Conservation (phyloP, 352 stramenopile species). For the Pythium aristosporum region DNA sequence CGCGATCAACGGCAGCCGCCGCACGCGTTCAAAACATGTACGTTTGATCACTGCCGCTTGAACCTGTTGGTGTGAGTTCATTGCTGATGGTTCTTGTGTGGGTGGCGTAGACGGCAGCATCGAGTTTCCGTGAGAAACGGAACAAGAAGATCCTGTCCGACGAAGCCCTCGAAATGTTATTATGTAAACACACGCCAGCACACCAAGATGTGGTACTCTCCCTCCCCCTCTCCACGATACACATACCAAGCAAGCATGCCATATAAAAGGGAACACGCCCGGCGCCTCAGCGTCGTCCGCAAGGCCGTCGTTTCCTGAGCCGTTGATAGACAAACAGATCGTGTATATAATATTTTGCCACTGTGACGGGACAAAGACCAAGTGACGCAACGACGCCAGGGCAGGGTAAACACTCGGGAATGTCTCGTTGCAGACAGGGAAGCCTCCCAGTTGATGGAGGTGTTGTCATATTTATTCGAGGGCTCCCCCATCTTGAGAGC, state of each 20-base stretch:
- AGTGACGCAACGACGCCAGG: no score
- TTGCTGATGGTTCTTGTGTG: constrained; percentile 3
- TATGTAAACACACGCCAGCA: not conserved
- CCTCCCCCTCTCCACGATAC: no score
- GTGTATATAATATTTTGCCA: no score
- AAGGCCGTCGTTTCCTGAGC: no score
- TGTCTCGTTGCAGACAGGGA: not conserved
- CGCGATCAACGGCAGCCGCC: constrained; percentile 11
- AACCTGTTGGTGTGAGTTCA: not conserved
- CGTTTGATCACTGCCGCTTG: not conserved
- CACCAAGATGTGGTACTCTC: no score
- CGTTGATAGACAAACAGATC: no score
- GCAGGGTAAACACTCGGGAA: no score
- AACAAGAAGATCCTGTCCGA: not conserved
- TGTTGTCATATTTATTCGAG: not conserved
- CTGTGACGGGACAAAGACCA: no score
- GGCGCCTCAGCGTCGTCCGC: no score
- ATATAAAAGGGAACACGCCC: no score
- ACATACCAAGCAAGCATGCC: no score
- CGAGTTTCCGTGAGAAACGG: constrained; percentile 10
- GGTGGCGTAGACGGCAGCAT: constrained; percentile 21
- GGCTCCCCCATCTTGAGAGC: no score
- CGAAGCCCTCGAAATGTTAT: not conserved
- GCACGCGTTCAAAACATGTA: constrained; percentile 25
- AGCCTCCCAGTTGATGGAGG: not conserved